Conservation (phyloP, 208 protist genomes). For the Angomonas desouzai region DNA sequence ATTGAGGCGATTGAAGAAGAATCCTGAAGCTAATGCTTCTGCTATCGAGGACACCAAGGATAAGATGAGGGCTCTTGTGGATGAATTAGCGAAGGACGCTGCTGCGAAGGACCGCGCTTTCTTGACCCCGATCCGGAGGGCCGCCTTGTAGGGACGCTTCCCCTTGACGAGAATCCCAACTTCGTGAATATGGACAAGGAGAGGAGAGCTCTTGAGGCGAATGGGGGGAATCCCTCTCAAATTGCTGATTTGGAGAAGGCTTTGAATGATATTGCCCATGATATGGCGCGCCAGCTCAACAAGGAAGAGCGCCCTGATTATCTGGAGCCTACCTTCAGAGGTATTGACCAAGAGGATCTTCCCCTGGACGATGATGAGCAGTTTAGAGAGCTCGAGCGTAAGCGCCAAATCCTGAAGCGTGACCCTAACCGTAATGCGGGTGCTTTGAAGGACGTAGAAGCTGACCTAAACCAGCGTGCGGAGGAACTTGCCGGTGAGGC, state of each 20-base stretch:
- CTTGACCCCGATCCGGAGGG: not conserved
- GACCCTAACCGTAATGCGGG: constrained; percentile 12
- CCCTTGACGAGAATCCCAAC: constrained; percentile 44
- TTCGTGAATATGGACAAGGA: constrained; percentile 58
- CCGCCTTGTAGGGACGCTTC: constrained; percentile 30
- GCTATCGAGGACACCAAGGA: constrained; percentile 47
- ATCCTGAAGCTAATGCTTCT: constrained; percentile 43
- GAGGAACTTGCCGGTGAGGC: constrained; percentile 48
- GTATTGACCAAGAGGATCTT: not conserved
- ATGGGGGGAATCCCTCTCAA: no score
- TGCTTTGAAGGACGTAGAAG: constrained; percentile 26
- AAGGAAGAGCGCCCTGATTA: constrained; percentile 46
- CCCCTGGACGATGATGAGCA: constrained; percentile 5
- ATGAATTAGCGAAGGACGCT: constrained; percentile 16
- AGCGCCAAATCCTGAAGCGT: constrained; percentile 35
- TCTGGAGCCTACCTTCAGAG: constrained; percentile 16
- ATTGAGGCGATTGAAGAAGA: constrained; percentile 47
- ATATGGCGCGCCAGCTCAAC: constrained; percentile 64
- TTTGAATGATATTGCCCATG: constrained; percentile 65
- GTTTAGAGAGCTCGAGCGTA: constrained; percentile 47
- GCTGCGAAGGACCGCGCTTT: not conserved
- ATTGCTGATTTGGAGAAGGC: no score
- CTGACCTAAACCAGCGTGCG: constrained; percentile 45
- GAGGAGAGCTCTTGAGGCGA: constrained; percentile 31
- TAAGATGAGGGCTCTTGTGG: constrained; percentile 18